phyloP scores from a whole-genome alignment of 192 early-diverging fungal species.

The Allomyces macrogynus region DNA sequence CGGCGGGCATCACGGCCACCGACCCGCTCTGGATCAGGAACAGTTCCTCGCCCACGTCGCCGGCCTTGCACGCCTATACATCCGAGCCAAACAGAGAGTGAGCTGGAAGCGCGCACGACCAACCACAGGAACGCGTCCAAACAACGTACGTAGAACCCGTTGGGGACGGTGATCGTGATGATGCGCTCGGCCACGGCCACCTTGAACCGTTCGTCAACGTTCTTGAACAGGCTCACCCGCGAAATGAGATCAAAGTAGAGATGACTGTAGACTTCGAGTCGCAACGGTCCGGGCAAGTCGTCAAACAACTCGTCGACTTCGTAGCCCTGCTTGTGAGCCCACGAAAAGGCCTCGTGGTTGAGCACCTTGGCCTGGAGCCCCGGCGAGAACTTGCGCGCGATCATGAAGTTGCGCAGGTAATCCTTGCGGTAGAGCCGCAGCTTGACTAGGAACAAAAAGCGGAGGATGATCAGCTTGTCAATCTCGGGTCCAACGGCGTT shows the following conservation, averaged over 20 bases:
- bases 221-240: conserved; percentile 7
- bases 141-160: background rate
- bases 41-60: background rate
- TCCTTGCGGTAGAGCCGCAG: background rate
- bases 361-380: conserved; percentile 1
- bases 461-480: too few species aligned
- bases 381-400: background rate
- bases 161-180: background rate
- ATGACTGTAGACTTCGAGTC: background rate
- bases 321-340: conserved; percentile 3
- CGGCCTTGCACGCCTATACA: background rate
- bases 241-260: background rate
- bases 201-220: conserved; percentile 1
- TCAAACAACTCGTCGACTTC: conserved; percentile 6
- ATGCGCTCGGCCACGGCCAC: conserved; percentile 1
- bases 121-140: too few species aligned
- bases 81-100: background rate
- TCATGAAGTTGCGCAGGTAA: background rate
- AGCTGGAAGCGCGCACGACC: background rate
- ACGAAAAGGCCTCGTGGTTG: conserved; percentile 6
- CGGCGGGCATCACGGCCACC: background rate
- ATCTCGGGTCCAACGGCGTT: too few species aligned
- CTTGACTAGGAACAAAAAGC: too few species aligned
- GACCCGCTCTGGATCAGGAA: background rate
- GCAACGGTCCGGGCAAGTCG: background rate